Percentiles rank a stretch among this genome's conserved stretches.
phyloP scores from a whole-genome alignment of 1,284 basidiomycete genomes.

The Xerocomus nothofagi region DNA sequence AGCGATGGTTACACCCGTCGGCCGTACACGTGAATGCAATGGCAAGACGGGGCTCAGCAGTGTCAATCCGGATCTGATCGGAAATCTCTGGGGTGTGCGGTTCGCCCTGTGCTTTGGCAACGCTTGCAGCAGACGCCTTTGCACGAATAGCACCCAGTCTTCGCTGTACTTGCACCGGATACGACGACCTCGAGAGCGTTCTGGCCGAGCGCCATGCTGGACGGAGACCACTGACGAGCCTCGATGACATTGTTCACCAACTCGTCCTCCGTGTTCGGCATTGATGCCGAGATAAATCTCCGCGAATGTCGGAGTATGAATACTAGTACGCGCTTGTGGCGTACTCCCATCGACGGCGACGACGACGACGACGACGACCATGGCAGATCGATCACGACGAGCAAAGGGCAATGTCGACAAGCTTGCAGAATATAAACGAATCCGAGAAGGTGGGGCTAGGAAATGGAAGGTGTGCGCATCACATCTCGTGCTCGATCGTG shows the following conservation, averaged over 20 bases:
- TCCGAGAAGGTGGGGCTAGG: constrained; percentile 49
- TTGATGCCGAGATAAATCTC: constrained; percentile 13
- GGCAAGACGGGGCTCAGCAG: constrained; percentile 57
- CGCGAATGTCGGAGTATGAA: constrained; percentile 28
- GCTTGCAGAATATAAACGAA: constrained; percentile 51
- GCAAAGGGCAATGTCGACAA: constrained; percentile 41
- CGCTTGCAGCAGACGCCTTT: constrained; percentile 14
- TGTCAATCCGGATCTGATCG: constrained; percentile 9
- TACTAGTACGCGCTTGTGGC: constrained; percentile 31
- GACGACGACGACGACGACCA: constrained; percentile 29
- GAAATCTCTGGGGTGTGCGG: background rate
- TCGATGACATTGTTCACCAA: constrained; percentile 18
- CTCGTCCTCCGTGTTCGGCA: constrained; percentile 7
- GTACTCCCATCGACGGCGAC: constrained; percentile 9
- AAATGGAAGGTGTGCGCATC: constrained; percentile 43
- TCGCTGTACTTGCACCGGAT: background rate
- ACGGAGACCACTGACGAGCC: constrained; percentile 13
- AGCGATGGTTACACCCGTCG: constrained; percentile 74
- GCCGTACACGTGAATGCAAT: constrained; percentile 91
- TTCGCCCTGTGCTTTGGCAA: background rate
- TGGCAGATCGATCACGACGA: constrained; percentile 38
- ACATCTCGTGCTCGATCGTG: background rate
- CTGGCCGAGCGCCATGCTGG: constrained; percentile 14
- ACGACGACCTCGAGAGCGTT: background rate
- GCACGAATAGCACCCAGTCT: constrained; percentile 14